A percentile compares a stretch with the other conserved stretches of the same genome.
Evolutionary conservation across 768 basidiomycete genomes (phyloP).

Genomic region (Vararia minispora): DNA sequence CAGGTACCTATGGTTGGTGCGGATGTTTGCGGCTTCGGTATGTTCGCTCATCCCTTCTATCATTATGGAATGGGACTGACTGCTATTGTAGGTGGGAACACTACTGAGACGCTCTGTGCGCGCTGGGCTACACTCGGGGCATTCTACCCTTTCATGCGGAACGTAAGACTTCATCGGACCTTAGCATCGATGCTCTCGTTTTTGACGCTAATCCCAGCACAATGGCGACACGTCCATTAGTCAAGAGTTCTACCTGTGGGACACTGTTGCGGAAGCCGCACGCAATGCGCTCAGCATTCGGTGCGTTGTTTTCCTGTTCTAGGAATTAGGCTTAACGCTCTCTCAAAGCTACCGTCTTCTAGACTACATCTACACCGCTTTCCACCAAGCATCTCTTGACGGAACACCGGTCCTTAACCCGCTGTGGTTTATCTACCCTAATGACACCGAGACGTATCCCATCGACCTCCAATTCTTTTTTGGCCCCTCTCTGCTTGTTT

Average conservation of each 20-base stretch:
- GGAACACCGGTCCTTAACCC: conserved; percentile 61
- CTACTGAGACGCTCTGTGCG: conserved; percentile 59
- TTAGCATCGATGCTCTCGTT: conserved; percentile 1
- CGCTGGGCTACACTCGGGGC: conserved; percentile 72
- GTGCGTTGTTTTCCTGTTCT: conserved; percentile 22
- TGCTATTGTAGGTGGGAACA: conserved; percentile 34
- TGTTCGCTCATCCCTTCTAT: conserved; percentile 10
- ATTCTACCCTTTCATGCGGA: conserved; percentile 73
- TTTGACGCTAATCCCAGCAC: conserved; percentile 26
- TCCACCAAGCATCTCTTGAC: conserved; percentile 44
- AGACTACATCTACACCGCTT: conserved; percentile 63
- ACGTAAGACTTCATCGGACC: conserved; percentile 30
- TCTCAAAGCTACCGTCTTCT: conserved; percentile 47
- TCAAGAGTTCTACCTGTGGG: conserved; percentile 65
- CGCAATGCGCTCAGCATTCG: conserved; percentile 49
- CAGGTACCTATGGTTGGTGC: conserved; percentile 70
- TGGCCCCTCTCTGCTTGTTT: conserved; percentile 55
- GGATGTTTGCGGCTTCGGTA: conserved; percentile 62
- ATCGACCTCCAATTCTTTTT: conserved; percentile 65
- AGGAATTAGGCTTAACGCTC: not conserved
- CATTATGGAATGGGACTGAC: not conserved
- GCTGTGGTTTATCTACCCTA: conserved; percentile 57
- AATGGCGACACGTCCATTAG: conserved; percentile 38
- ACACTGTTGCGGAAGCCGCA: conserved; percentile 43
- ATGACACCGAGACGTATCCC: conserved; percentile 43